Evolutionary conservation across 352 stramenopile species (phyloP).

Genomic region (Pythium phragmitis): DNA sequence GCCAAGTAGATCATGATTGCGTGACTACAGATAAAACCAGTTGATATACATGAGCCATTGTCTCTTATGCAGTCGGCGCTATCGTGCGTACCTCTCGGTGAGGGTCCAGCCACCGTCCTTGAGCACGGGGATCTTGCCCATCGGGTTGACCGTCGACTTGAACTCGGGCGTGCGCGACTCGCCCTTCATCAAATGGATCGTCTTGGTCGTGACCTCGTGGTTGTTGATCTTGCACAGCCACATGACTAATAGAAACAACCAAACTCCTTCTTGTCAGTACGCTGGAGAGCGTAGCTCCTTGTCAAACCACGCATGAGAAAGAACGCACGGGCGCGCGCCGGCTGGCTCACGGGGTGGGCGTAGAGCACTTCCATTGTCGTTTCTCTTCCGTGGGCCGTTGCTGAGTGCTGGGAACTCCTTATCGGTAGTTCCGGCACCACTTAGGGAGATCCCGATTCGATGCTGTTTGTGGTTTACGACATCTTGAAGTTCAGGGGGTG

Average conservation of each 20-base stretch:
- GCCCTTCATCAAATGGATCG: constrained; percentile 49
- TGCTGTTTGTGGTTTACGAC: background rate
- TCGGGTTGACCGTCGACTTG: constrained; percentile 45
- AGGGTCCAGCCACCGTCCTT: constrained; percentile 50
- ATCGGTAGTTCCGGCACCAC: too few relatives aligned
- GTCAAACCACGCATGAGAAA: background rate
- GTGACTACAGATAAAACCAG: constrained; percentile 14
- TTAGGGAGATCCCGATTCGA: too few relatives aligned
- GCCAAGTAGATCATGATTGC: constrained; percentile 56
- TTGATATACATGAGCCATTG: background rate
- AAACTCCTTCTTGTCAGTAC: background rate
- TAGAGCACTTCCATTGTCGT: constrained; percentile 54
- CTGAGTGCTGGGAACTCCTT: background rate
- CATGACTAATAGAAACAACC: constrained; percentile 32
- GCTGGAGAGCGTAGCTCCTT: background rate
- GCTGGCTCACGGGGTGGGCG: constrained; percentile 61
- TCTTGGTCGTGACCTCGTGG: constrained; percentile 57
- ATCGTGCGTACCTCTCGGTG: constrained; percentile 33
- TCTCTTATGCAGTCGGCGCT: background rate
- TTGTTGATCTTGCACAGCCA: constrained; percentile 78
- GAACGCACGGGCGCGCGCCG: constrained; percentile 47
- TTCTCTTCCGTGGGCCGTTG: background rate
- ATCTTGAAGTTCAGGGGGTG: constrained; percentile 2
- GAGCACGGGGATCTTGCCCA: constrained; percentile 54
- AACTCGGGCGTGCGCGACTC: constrained; percentile 53